Conservation (phyloP, 805 yeast genomes). For the Ascoidea rubescens region DNA sequence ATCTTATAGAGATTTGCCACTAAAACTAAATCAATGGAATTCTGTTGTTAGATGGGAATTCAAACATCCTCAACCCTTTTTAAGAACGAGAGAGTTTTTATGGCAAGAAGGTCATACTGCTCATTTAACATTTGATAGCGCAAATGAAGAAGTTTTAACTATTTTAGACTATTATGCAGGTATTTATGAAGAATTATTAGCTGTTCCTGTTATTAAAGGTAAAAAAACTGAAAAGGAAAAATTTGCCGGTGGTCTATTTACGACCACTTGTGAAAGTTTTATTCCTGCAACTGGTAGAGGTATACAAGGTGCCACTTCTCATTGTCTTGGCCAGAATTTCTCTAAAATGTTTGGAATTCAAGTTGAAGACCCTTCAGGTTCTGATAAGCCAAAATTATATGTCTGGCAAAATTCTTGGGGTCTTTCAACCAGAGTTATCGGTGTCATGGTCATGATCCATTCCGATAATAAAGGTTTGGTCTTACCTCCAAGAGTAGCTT, state of each 20-base stretch:
- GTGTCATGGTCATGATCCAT: constrained; percentile 99
- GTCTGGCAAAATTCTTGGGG: constrained; percentile 99
- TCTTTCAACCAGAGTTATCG: constrained; percentile 92
- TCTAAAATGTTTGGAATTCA: constrained; percentile 95
- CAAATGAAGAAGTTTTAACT: constrained; percentile 69
- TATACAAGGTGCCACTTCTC: constrained; percentile 98
- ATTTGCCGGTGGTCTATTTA: constrained; percentile 95
- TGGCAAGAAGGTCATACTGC: constrained; percentile 99
- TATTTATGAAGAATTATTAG: constrained; percentile 81
- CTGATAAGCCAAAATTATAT: constrained; percentile 71
- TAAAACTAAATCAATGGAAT: constrained; percentile 97
- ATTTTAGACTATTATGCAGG: constrained; percentile 79
- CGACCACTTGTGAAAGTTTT: constrained; percentile 93
- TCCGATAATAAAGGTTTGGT: constrained; percentile 98
- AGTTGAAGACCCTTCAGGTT: constrained; percentile 91
- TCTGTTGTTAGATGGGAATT: constrained; percentile 99
- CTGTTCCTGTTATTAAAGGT: constrained; percentile 96
- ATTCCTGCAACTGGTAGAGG: constrained; percentile 99
- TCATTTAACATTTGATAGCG: constrained; percentile 72
- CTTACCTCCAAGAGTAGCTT: constrained; percentile 94
- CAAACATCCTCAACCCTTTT: constrained; percentile 98
- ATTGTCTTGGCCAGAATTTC: constrained; percentile 94
- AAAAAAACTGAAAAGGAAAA: constrained; percentile 93
- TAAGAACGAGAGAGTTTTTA: constrained; percentile 96
- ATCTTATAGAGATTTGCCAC: constrained; percentile 94